phyloP scores from a whole-genome alignment of 1,284 basidiomycete species.

The Fomes fomentarius region DNA sequence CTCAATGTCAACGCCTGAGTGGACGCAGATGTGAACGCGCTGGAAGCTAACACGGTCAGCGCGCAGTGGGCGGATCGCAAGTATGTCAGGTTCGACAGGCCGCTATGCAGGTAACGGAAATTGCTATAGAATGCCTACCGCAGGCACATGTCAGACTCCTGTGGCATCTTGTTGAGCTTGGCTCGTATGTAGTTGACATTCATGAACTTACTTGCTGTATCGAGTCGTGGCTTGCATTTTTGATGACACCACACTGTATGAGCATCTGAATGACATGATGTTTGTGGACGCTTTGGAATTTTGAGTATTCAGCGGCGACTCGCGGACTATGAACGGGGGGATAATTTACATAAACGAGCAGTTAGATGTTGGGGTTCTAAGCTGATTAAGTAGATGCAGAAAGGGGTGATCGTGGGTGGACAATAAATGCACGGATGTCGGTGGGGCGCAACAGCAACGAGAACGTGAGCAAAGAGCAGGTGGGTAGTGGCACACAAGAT shows the following conservation, averaged over 20 bases:
- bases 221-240: no score
- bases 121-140: no score
- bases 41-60: no score
- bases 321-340: constrained; percentile 10
- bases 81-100: no score
- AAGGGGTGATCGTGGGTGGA: no score
- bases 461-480: constrained; percentile 1
- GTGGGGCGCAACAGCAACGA: constrained; percentile 3
- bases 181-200: background rate
- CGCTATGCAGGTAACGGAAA: no score
- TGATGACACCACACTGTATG: no score
- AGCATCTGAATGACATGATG: no score
- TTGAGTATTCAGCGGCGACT: background rate
- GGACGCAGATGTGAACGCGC: background rate
- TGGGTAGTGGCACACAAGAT: no score
- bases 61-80: background rate
- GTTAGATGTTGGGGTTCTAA: constrained; percentile 7
- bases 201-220: background rate
- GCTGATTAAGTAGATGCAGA: constrained; percentile 12
- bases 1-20: no score
- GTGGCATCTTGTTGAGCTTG: background rate
- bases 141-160: background rate
- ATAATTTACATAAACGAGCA: constrained; percentile 23
- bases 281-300: no score
- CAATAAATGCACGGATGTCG: constrained; percentile 6